These are phyloP conservation scores for peach (Prunus persica) DNA, from an alignment of 306 rosid genomes.

Conservation along the genomic window Prunus_persica_NCBIv2 NC_034016.1:19363001-19363500, in stretches of 20 bases:
- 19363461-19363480: constrained; percentile 26
- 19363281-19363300: not conserved
- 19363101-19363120: not conserved
- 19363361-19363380: not conserved
- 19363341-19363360: not conserved
- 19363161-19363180: not conserved
- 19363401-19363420: constrained; percentile 43
- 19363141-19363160: not conserved
- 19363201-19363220: constrained; percentile 13
- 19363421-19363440: constrained; percentile 35
- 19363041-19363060: not conserved
- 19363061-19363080: not conserved
- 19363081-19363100: not conserved
- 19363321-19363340: not conserved
- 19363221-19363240: constrained; percentile 26
- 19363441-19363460: constrained; percentile 37
- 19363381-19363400: constrained; percentile 26
- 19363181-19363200: not conserved
- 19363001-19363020: no score
- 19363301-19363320: not conserved
- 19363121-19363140: not conserved
- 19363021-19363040: not conserved
- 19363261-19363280: not conserved
- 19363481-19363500: constrained; percentile 39
- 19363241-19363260: constrained; percentile 24